These are phyloP conservation scores for Nidula microcarpa DNA, from an alignment of 768 basidiomycete genomes.

Conservation along the genomic window DNA sequence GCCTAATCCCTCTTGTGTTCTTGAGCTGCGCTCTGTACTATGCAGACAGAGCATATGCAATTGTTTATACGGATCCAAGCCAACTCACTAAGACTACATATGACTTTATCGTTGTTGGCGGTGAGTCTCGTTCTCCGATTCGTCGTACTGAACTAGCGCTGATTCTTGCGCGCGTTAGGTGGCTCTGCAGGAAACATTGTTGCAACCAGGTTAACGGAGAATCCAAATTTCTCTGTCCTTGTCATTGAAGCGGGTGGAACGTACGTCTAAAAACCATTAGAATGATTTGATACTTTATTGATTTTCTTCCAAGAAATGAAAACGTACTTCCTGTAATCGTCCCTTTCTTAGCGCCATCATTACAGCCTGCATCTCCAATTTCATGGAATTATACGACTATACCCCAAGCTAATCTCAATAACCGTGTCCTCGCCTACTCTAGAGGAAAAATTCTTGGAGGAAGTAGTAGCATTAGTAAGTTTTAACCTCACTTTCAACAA, in stretches of 20 bases:
- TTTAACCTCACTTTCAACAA: no score
- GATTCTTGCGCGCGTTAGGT: neutral
- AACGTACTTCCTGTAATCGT: neutral
- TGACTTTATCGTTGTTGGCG: neutral
- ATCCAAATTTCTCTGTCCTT: neutral
- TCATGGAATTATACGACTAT: neutral
- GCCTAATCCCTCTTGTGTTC: no score
- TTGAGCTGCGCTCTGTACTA: no score
- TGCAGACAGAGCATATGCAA: neutral
- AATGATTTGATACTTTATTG: no score
- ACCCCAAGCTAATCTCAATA: neutral
- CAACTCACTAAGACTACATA: neutral
- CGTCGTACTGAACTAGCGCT: neutral
- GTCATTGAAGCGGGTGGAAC: neutral
- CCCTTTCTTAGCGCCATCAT: neutral
- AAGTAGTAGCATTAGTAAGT: conserved; percentile 1
- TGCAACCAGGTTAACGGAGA: neutral
- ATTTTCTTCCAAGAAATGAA: neutral
- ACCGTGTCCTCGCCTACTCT: neutral
- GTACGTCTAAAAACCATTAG: neutral
- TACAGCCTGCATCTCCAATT: neutral
- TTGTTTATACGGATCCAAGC: neutral
- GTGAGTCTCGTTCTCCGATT: neutral
- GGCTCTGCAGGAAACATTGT: neutral
- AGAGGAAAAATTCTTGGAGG: neutral